Percentiles rank a stretch among this genome's conserved stretches.
Evolutionary conservation across 495 filamentous ascomycete genomes (phyloP).

Genomic region (Penicillium riverlandense): DNA sequence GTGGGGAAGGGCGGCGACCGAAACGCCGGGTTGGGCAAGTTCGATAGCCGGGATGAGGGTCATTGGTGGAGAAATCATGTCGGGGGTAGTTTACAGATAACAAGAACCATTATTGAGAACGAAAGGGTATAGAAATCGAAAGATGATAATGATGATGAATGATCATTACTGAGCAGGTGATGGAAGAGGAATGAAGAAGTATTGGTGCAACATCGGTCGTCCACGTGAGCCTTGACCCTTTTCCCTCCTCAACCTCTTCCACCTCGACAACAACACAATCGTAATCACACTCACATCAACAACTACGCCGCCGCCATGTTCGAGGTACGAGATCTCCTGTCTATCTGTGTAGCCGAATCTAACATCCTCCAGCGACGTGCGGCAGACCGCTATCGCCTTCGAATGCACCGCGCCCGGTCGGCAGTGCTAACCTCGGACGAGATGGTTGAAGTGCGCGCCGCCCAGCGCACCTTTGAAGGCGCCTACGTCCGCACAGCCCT

Average conservation of each 20-base stretch:
- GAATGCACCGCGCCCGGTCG: constrained; percentile 76
- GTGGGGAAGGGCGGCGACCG: constrained; percentile 25
- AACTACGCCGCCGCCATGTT: constrained; percentile 17
- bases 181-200: not conserved
- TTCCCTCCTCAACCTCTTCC: not conserved
- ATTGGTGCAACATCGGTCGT: not conserved
- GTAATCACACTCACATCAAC: too few species aligned
- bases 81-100: constrained; percentile 4
- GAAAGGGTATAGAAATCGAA: too few species aligned
- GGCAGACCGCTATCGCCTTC: constrained; percentile 49
- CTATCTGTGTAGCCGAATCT: not conserved
- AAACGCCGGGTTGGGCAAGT: constrained; percentile 19
- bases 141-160: too few species aligned
- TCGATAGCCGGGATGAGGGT: constrained; percentile 28
- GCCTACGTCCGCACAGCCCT: constrained; percentile 94
- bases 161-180: too few species aligned
- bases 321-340: constrained; percentile 19
- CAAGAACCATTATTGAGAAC: not conserved
- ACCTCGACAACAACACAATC: not conserved
- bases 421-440: constrained; percentile 76
- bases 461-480: constrained; percentile 94
- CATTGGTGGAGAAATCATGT: constrained; percentile 25
- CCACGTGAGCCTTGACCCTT: constrained; percentile 18
- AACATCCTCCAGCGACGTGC: constrained; percentile 30
- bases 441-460: constrained; percentile 87